These are phyloP conservation scores for Parmales sp. DNA, from an alignment of 108 stramenopile genomes.

Conservation along the genomic window DNA sequence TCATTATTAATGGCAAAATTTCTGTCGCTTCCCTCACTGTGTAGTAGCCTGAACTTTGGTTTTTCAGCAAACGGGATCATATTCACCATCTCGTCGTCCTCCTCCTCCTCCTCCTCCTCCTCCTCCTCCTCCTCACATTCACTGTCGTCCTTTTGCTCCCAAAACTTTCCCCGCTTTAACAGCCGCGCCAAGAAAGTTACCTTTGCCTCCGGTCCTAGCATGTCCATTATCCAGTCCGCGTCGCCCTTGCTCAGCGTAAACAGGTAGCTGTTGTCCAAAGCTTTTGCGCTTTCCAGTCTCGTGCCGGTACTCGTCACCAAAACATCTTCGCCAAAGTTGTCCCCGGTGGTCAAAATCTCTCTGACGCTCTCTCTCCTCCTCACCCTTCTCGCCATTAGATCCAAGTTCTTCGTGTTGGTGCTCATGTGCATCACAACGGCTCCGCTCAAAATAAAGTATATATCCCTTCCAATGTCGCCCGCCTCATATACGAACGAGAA, in stretches of 20 bases:
- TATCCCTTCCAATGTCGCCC: slow-evolving; percentile 42
- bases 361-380: slow-evolving; percentile 24
- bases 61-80: not conserved
- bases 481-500: slow-evolving; percentile 25
- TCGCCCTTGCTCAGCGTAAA: slow-evolving; percentile 31
- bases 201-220: not conserved
- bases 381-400: slow-evolving; percentile 21
- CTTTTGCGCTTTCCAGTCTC: slow-evolving; percentile 30
- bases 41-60: not conserved
- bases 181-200: not conserved
- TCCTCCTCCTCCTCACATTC: not conserved
- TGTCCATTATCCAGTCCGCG: slow-evolving; percentile 17
- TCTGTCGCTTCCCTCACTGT: not conserved
- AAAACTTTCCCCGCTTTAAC: slow-evolving; percentile 2
- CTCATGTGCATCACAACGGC: slow-evolving; percentile 24
- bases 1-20: not conserved
- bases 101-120: not conserved
- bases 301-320: slow-evolving; percentile 34
- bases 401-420: slow-evolving; percentile 27
- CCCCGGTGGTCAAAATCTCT: slow-evolving; percentile 12
- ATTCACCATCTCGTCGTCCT: not conserved
- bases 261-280: slow-evolving; percentile 22
- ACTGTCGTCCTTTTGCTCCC: not conserved
- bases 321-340: slow-evolving; percentile 43
- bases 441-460: slow-evolving; percentile 39